A percentile compares a stretch with the other conserved stretches of the same genome.
Evolutionary conservation across 208 protist species (phyloP).

Genomic region (Leishmania gerbilli): DNA sequence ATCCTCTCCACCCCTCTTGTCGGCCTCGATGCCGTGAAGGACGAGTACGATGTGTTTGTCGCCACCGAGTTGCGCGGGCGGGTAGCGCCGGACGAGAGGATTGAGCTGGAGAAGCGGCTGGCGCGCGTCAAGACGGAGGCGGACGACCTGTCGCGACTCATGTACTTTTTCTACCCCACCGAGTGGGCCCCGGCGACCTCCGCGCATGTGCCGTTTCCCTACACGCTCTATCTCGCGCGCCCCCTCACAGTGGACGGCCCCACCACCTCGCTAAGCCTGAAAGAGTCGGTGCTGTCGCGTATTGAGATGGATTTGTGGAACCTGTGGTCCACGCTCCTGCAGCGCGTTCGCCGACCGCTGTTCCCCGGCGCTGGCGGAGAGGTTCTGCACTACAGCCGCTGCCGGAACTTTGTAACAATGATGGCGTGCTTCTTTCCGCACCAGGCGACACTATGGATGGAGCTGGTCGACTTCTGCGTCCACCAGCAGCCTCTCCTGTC

Average conservation of each 20-base stretch:
- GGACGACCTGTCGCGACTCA: conserved; percentile 34
- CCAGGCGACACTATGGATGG: conserved; percentile 42
- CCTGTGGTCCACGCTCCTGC: conserved; percentile 58
- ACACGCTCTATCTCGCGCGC: conserved; percentile 50
- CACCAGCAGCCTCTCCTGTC: conserved; percentile 32
- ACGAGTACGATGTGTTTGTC: conserved; percentile 80
- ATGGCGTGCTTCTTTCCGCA: conserved; percentile 64
- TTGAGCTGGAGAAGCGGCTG: conserved; percentile 49
- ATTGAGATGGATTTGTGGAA: conserved; percentile 66
- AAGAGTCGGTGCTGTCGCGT: conserved; percentile 32
- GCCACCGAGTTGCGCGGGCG: conserved; percentile 55
- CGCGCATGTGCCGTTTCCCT: conserved; percentile 20
- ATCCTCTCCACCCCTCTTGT: conserved; percentile 75
- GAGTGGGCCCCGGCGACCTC: conserved; percentile 29
- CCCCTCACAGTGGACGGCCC: conserved; percentile 37
- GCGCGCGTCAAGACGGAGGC: conserved; percentile 46
- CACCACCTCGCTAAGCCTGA: conserved; percentile 11
- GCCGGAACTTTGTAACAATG: conserved; percentile 60
- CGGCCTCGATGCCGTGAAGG: conserved; percentile 68
- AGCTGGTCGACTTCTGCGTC: conserved; percentile 44
- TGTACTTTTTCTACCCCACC: conserved; percentile 39
- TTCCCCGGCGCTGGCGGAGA: conserved; percentile 43
- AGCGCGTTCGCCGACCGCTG: conserved; percentile 34
- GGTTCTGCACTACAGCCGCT: conserved; percentile 51
- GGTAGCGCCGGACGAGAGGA: conserved; percentile 57